These are phyloP conservation scores for Tilletia horrida DNA, from an alignment of 1,284 basidiomycete species.

Conservation along the genomic window DNA sequence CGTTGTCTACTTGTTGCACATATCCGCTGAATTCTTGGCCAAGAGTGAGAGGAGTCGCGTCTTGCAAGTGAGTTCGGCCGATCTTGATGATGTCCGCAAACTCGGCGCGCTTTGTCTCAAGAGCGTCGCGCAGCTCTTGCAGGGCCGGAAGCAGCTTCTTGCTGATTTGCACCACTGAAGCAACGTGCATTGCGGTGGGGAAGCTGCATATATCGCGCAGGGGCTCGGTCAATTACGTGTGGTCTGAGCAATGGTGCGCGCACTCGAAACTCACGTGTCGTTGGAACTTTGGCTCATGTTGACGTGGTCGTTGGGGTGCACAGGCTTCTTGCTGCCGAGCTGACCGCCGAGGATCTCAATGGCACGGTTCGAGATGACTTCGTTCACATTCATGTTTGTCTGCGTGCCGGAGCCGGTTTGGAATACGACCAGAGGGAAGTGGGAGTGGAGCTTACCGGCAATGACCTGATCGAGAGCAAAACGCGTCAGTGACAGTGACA, in stretches of 20 bases:
- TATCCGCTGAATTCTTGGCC: slow-evolving; percentile 99
- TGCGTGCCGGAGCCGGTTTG: slow-evolving; percentile 99
- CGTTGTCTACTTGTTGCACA: slow-evolving; percentile 88
- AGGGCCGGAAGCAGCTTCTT: slow-evolving; percentile 80
- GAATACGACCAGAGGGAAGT: slow-evolving; percentile 98
- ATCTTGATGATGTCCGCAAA: slow-evolving; percentile 79
- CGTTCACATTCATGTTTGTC: slow-evolving; percentile 99
- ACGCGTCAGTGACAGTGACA: not conserved
- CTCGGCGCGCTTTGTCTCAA: slow-evolving; percentile 73
- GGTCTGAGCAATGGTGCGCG: not conserved
- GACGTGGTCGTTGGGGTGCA: slow-evolving; percentile 99
- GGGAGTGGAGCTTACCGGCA: slow-evolving; percentile 74
- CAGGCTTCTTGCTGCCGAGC: slow-evolving; percentile 91
- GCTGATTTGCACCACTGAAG: slow-evolving; percentile 85
- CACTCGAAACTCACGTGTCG: slow-evolving; percentile 68
- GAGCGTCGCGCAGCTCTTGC: slow-evolving; percentile 73
- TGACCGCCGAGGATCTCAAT: slow-evolving; percentile 95
- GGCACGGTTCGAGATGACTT: slow-evolving; percentile 98
- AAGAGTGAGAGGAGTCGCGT: slow-evolving; percentile 94
- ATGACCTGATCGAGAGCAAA: slow-evolving; percentile 68
- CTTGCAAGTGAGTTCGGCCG: slow-evolving; percentile 92
- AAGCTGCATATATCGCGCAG: slow-evolving; percentile 63
- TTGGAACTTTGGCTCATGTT: slow-evolving; percentile 99
- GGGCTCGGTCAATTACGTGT: not conserved
- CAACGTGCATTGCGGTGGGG: slow-evolving; percentile 98